These are phyloP conservation scores for Pulicaria dysenterica DNA, from an alignment of 129 eudicot species.

Conservation along the genomic window DNA sequence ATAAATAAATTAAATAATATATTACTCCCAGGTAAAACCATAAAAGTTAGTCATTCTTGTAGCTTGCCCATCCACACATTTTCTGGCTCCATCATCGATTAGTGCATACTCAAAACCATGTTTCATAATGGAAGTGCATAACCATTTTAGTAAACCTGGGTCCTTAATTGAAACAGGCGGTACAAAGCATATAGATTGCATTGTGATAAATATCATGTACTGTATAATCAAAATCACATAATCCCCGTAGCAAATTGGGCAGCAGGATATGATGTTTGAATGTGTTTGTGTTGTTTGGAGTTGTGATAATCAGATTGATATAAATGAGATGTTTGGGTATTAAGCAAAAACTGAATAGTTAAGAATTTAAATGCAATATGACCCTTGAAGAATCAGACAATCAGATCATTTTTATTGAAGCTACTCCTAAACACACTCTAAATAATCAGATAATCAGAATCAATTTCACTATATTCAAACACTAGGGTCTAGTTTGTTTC, in stretches of 20 bases:
- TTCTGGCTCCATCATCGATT: neutral
- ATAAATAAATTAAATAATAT: neutral
- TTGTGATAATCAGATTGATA: neutral
- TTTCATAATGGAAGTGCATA: neutral
- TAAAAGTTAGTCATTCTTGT: neutral
- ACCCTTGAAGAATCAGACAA: slow-evolving; percentile 1
- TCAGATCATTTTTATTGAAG: neutral
- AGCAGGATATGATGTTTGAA: neutral
- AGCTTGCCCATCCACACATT: neutral
- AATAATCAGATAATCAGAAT: neutral
- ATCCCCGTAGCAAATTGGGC: neutral
- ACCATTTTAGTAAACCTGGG: neutral
- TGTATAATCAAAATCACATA: neutral
- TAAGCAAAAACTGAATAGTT: neutral
- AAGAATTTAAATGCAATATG: neutral
- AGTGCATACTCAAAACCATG: neutral
- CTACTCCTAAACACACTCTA: neutral
- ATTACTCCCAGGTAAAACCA: neutral
- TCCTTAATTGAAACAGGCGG: too few relatives aligned
- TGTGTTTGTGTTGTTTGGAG: neutral
- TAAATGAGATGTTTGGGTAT: neutral
- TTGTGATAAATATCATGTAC: neutral
- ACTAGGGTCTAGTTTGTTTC: too few relatives aligned
- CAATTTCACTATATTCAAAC: neutral
- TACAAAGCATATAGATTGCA: neutral